phyloP scores from a whole-genome alignment of 306 rosid species.

The Arachis hypogaea region DNA sequence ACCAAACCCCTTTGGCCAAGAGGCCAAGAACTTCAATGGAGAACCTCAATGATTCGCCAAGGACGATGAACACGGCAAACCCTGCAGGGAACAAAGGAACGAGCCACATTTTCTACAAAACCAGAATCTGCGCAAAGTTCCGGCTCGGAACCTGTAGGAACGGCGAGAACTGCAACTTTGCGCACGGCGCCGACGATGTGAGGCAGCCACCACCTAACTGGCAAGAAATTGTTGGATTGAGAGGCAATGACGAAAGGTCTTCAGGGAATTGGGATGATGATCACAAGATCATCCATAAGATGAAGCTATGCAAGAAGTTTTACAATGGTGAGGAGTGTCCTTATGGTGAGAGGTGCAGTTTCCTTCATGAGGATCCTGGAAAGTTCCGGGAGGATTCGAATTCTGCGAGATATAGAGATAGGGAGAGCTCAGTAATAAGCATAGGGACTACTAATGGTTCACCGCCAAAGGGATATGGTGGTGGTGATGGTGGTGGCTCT shows the following conservation, averaged over 20 bases:
- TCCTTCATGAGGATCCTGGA: conserved; percentile 87
- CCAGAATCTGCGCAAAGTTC: conserved; percentile 83
- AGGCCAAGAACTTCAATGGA: conserved; percentile 64
- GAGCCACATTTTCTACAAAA: conserved; percentile 79
- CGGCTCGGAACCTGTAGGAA: conserved; percentile 73
- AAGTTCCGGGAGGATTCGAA: conserved; percentile 71
- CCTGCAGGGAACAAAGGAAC: conserved; percentile 59
- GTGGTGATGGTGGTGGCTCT: conserved; percentile 49
- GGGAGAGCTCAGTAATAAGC: conserved; percentile 81
- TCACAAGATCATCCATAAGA: conserved; percentile 80
- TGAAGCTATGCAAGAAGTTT: conserved; percentile 95
- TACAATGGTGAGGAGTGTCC: conserved; percentile 92
- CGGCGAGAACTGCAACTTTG: conserved; percentile 87
- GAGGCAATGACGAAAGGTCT: conserved; percentile 50
- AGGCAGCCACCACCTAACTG: conserved; percentile 95
- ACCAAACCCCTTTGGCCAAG: conserved; percentile 53
- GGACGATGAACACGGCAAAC: conserved; percentile 42
- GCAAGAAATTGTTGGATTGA: conserved; percentile 75
- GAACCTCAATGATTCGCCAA: conserved; percentile 34
- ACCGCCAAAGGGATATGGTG: conserved; percentile 50
- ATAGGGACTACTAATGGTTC: conserved; percentile 69
- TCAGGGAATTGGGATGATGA: conserved; percentile 80
- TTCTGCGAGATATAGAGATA: conserved; percentile 60
- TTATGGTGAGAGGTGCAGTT: conserved; percentile 86
- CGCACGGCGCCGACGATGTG: conserved; percentile 87